phyloP scores from a whole-genome alignment of 257 asterid species.

The Euphrasia confusa region DNA sequence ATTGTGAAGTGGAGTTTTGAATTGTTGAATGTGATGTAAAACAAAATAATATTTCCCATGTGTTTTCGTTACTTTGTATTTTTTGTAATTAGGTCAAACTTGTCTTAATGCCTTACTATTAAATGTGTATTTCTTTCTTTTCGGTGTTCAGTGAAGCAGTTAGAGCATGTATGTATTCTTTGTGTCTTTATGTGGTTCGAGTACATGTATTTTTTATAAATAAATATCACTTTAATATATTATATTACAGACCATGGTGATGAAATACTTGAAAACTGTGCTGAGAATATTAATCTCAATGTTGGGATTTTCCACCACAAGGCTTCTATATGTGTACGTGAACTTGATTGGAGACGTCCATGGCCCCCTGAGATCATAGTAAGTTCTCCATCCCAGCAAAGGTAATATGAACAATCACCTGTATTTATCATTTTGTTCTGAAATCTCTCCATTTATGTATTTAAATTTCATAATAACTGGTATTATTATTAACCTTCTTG shows the following conservation, averaged over 20 bases:
- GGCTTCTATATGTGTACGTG: slow-evolving; percentile 65
- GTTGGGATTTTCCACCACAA: slow-evolving; percentile 39
- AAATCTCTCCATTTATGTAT: slow-evolving; percentile 1
- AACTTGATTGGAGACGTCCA: slow-evolving; percentile 81
- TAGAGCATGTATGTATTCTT: neutral
- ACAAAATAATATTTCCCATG: too few relatives aligned
- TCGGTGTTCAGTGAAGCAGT: neutral
- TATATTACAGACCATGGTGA: slow-evolving; percentile 58
- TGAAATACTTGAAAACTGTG: slow-evolving; percentile 73
- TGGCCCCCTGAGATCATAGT: slow-evolving; percentile 54
- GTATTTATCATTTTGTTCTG: neutral
- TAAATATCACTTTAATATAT: neutral
- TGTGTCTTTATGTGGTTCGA: neutral
- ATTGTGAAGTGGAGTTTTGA: too few relatives aligned
- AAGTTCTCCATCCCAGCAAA: slow-evolving; percentile 35
- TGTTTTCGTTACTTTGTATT: too few relatives aligned
- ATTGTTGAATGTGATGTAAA: too few relatives aligned
- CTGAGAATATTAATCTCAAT: slow-evolving; percentile 53
- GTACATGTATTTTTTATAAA: neutral
- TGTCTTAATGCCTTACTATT: neutral
- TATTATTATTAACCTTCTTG: slow-evolving; percentile 15
- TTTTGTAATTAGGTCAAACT: too few relatives aligned
- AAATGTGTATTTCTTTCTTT: neutral
- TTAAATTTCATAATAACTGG: neutral
- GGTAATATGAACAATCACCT: slow-evolving; percentile 31